Base-by-base conservation (phyloP, 257 asterid species). In the Ilex asprella region DNA sequence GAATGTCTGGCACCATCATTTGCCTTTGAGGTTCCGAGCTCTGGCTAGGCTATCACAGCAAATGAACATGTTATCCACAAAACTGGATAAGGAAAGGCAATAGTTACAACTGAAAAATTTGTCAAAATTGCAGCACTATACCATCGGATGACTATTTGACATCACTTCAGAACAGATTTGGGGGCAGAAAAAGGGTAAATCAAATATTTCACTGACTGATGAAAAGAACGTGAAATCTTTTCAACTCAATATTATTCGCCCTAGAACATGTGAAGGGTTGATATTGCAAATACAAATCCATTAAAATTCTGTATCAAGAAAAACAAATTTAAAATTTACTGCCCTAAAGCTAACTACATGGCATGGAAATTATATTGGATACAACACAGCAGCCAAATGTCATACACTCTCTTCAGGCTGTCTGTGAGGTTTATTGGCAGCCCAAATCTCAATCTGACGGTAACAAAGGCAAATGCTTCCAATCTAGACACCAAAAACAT, bases 1-100 rank as follows among this genome's bases (percentile, higher is more conserved):
- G 96, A 70, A 73, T 80, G 66, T 92, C 95, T 39, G 95, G 69
- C 54, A 61, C 80, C 75, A 75, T 58, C 76, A 76, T 75, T 69
- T 85, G 93, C 80, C 93, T 81, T 68, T 73, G 90, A 44, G 87
- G 66, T 60, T 91, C 96, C 67, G 74, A 91, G 73, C 71, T 84
- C 71, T 73, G 70, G 55, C 82, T 77, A 66, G 90, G 88, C 95
- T 86, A 77, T 60, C 75, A 66, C 58, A 68, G 32, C 59, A 66
- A 55, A 56, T 3, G 65, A 62, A 30, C 30, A 10, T 7, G 11
- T 6, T 16, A 53, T 14, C 15, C 2, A 53, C n/a, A 49, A 7
- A 49, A 49, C n/a, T n/a, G 16, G n/a, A 49, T 3, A 49, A 3
- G 15, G 57, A 10, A 53, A 53, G 11, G 10, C 30, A 14, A 53